Conservation (phyloP, 2,329 filamentous ascomycete genomes). For the Verticillium dahliae region DNA sequence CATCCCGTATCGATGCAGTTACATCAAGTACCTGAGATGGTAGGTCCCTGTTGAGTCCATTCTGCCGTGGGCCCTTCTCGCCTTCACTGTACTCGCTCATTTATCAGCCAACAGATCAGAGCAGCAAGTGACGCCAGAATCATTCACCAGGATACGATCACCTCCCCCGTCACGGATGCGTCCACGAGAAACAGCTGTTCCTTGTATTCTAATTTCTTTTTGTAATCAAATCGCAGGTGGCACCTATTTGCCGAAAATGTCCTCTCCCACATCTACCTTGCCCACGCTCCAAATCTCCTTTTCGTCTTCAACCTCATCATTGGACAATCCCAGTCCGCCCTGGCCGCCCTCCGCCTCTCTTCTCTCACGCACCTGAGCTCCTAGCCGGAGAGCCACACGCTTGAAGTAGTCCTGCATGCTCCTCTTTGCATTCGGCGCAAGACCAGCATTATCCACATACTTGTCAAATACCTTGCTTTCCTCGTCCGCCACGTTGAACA, state of each 20-base stretch:
- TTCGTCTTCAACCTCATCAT: constrained; percentile 91
- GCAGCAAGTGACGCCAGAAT: too few species aligned
- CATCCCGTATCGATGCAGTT: not conserved
- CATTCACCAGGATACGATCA: too few species aligned
- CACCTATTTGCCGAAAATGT: constrained; percentile 37
- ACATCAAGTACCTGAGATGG: not conserved
- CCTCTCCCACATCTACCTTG: constrained; percentile 70
- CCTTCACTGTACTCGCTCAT: too few species aligned
- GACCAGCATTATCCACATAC: constrained; percentile 66
- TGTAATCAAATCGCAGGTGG: not conserved
- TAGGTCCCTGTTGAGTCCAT: not conserved
- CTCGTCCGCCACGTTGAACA: constrained; percentile 86
- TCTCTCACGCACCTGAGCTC: constrained; percentile 80
- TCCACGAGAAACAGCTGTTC: not conserved
- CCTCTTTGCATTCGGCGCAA: constrained; percentile 69
- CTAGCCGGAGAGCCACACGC: constrained; percentile 77
- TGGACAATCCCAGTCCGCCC: constrained; percentile 77
- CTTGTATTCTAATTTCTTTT: not conserved
- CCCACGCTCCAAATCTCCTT: constrained; percentile 94
- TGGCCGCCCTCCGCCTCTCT: constrained; percentile 86
- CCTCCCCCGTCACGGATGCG: too few species aligned
- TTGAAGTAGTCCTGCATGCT: constrained; percentile 98
- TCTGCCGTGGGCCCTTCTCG: too few species aligned
- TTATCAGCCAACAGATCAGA: too few species aligned
- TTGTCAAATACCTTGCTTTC: constrained; percentile 85